phyloP scores from a whole-genome alignment of 2,329 filamentous ascomycete species.

The Dendryphion nanum region DNA sequence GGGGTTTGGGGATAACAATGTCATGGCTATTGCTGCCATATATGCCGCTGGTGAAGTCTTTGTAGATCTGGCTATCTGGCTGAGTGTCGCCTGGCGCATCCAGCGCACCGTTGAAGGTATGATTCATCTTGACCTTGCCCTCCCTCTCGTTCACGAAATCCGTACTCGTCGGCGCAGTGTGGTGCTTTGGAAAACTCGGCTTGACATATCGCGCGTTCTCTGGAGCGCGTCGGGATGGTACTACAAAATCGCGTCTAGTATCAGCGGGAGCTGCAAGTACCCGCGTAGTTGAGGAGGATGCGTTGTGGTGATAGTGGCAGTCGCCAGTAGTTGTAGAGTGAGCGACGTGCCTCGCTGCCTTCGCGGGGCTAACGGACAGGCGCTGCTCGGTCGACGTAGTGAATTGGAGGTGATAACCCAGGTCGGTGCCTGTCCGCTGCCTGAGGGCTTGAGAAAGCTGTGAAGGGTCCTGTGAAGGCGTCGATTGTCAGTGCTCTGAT shows the following conservation, averaged over 20 bases:
- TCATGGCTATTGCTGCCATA: neutral
- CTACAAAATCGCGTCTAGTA: constrained; percentile 11
- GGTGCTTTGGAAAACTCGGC: constrained; percentile 23
- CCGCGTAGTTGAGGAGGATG: neutral
- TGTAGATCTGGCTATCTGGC: constrained; percentile 48
- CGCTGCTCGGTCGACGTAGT: constrained; percentile 19
- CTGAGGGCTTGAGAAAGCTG: constrained; percentile 36
- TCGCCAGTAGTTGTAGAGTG: neutral
- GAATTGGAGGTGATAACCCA: constrained; percentile 22
- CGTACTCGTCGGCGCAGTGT: constrained; percentile 31
- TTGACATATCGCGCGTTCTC: constrained; percentile 26
- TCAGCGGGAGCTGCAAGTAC: constrained; percentile 7
- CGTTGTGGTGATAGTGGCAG: neutral
- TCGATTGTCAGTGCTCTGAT: constrained; percentile 16
- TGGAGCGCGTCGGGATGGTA: constrained; percentile 29
- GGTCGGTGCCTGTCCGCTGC: constrained; percentile 28
- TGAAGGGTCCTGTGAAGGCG: constrained; percentile 32
- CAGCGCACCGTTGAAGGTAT: constrained; percentile 39
- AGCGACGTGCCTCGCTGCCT: constrained; percentile 1
- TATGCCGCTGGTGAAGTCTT: constrained; percentile 35
- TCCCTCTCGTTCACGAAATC: constrained; percentile 17
- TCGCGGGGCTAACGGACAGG: neutral
- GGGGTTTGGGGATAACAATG: constrained; percentile 8
- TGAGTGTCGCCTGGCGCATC: constrained; percentile 47
- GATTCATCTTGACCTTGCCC: constrained; percentile 23